Conservation (phyloP, 108 stramenopile species). For the Nitzschia putrida region DNA sequence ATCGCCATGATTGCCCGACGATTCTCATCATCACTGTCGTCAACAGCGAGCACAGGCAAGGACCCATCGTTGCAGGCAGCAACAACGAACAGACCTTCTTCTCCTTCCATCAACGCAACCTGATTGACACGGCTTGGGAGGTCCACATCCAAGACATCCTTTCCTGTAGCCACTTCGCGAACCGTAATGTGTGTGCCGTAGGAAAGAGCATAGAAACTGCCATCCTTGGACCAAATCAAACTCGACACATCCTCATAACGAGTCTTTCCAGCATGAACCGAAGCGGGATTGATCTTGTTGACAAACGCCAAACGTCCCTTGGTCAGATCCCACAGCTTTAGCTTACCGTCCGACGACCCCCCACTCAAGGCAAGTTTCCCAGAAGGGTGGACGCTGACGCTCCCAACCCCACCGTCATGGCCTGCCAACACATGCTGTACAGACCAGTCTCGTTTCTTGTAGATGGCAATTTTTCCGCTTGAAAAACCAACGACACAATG, state of each 20-base stretch:
- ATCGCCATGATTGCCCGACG: constrained; percentile 88
- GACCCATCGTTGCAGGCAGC: constrained; percentile 93
- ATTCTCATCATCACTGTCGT: constrained; percentile 49
- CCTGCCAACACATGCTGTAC: constrained; percentile 83
- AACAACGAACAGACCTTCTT: constrained; percentile 73
- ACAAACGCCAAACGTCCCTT: constrained; percentile 82
- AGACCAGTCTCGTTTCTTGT: constrained; percentile 83
- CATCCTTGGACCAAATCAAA: constrained; percentile 72
- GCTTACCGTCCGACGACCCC: constrained; percentile 70
- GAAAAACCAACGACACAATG: constrained; percentile 81
- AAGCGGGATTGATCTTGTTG: constrained; percentile 51
- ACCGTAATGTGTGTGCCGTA: constrained; percentile 76
- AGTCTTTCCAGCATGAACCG: constrained; percentile 42
- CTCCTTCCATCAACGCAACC: constrained; percentile 65
- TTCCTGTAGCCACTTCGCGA: constrained; percentile 76
- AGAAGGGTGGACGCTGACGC: constrained; percentile 79
- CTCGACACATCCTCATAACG: constrained; percentile 52
- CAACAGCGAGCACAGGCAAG: constrained; percentile 76
- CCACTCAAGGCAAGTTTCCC: constrained; percentile 83
- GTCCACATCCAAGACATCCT: constrained; percentile 77
- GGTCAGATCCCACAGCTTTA: constrained; percentile 88
- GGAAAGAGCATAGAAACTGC: constrained; percentile 67
- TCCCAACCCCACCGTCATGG: constrained; percentile 74
- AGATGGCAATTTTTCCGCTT: constrained; percentile 77
- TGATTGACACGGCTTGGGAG: constrained; percentile 76